These are phyloP conservation scores for Lachnellula subtilissima DNA, from an alignment of 2,329 filamentous ascomycete species.

Conservation along the genomic window DNA sequence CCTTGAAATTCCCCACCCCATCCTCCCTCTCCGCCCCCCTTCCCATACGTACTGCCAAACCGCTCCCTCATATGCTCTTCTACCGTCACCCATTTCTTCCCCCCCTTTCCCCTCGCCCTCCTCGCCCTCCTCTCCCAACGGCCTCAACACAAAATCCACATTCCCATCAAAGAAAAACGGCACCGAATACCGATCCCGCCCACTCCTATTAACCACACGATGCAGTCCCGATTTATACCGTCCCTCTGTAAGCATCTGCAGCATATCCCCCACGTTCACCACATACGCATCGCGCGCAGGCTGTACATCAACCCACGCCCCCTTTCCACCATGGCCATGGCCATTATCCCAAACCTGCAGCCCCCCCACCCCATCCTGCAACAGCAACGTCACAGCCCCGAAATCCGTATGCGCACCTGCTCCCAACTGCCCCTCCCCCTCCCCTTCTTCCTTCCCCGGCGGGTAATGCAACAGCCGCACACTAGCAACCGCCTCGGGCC, in stretches of 20 bases:
- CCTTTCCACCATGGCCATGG: background rate
- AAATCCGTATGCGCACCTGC: conserved; percentile 45
- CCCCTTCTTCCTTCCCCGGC: too few relatives aligned
- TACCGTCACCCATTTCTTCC: conserved; percentile 18
- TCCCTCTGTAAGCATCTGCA: conserved; percentile 44
- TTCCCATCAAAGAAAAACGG: conserved; percentile 53
- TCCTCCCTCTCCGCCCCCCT: conserved; percentile 15
- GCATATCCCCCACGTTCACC: conserved; percentile 47
- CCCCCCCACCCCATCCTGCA: conserved; percentile 45
- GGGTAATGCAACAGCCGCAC: too few relatives aligned
- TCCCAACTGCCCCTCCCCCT: too few relatives aligned
- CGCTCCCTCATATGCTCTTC: conserved; percentile 28
- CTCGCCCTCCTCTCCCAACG: conserved; percentile 18
- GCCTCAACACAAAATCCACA: conserved; percentile 36
- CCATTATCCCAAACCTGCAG: conserved; percentile 45
- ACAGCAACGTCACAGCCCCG: conserved; percentile 48
- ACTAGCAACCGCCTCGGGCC: too few relatives aligned
- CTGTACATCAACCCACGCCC: conserved; percentile 38
- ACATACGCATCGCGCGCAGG: conserved; percentile 43
- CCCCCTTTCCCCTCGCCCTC: conserved; percentile 12
- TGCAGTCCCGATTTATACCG: conserved; percentile 49
- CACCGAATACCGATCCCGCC: conserved; percentile 46
- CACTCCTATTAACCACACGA: conserved; percentile 47
- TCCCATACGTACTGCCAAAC: conserved; percentile 24
- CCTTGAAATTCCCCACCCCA: conserved; percentile 13